Percentiles rank a stretch among this genome's conserved stretches.
phyloP scores from a whole-genome alignment of 805 yeast genomes.

The Saccharomycopsis synnaedendra region DNA sequence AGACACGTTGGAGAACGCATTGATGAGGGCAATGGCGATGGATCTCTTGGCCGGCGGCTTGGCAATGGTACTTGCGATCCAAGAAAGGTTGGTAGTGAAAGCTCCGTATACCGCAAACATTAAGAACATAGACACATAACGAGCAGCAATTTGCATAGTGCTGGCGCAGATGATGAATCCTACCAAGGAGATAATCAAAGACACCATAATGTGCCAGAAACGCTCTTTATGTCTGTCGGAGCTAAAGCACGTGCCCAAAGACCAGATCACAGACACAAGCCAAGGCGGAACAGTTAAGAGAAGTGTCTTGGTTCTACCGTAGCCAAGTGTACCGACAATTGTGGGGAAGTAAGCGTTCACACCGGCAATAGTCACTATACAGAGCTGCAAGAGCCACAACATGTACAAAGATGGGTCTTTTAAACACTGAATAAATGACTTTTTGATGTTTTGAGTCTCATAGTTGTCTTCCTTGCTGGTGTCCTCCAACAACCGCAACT shows the following conservation, averaged over 20 bases:
- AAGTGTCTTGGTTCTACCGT: slow-evolving; percentile 36
- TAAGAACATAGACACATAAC: slow-evolving; percentile 48
- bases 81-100: slow-evolving; percentile 39
- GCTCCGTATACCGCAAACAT: slow-evolving; percentile 45
- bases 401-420: slow-evolving; percentile 8
- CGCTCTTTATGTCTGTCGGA: slow-evolving; percentile 47
- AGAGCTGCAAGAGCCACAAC: slow-evolving; percentile 19
- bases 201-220: slow-evolving; percentile 35
- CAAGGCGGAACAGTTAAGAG: slow-evolving; percentile 53
- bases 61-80: slow-evolving; percentile 46
- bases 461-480: slow-evolving; percentile 4
- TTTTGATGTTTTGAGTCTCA: slow-evolving; percentile 11
- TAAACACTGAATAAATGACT: not conserved
- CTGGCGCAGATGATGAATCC: slow-evolving; percentile 41
- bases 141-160: slow-evolving; percentile 41
- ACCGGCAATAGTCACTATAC: slow-evolving; percentile 46
- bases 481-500: slow-evolving; percentile 10
- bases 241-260: slow-evolving; percentile 43
- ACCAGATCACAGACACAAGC: slow-evolving; percentile 35
- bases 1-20: slow-evolving; percentile 43
- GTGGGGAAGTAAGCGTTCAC: slow-evolving; percentile 54
- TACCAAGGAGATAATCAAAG: slow-evolving; percentile 29
- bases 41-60: slow-evolving; percentile 52
- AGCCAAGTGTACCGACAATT: slow-evolving; percentile 44
- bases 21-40: slow-evolving; percentile 44